These are phyloP conservation scores for Erodium maritimum DNA, from an alignment of 345 rosid genomes.

Conservation along the genomic window DNA sequence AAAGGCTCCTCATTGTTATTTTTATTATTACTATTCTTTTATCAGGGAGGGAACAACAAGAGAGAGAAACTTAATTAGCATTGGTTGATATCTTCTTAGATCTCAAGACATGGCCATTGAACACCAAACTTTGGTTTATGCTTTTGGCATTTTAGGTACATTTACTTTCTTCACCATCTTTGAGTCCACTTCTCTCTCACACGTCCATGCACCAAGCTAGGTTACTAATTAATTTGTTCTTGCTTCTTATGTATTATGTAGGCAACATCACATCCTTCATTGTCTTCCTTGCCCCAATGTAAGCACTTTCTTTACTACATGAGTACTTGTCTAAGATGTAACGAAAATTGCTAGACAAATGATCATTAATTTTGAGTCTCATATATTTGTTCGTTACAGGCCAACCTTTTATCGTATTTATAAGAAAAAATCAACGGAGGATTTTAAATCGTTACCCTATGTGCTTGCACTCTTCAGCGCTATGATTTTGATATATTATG, in stretches of 20 bases:
- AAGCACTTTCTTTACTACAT: conserved; percentile 8
- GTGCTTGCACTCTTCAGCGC: conserved; percentile 59
- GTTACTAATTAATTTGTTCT: not conserved
- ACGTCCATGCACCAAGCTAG: not conserved
- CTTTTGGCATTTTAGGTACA: conserved; percentile 68
- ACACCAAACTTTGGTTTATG: conserved; percentile 22
- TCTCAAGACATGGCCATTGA: conserved; percentile 25
- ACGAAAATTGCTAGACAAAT: no score
- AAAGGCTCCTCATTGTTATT: no score
- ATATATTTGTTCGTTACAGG: no score
- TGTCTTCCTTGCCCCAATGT: conserved; percentile 67
- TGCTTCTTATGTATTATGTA: conserved; percentile 11
- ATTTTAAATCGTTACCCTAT: conserved; percentile 69
- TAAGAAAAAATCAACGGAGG: conserved; percentile 57
- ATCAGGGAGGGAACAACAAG: conserved; percentile 22
- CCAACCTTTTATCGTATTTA: conserved; percentile 49
- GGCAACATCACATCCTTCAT: conserved; percentile 56
- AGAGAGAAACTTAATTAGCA: not conserved
- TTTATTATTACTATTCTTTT: no score
- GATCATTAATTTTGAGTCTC: no score
- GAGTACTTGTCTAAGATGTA: no score
- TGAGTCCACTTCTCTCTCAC: not conserved
- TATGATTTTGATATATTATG: conserved; percentile 72
- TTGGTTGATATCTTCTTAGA: not conserved
- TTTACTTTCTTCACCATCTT: not conserved